phyloP scores from a whole-genome alignment of 2,329 filamentous ascomycete species.

The Fusarium armeniacum region DNA sequence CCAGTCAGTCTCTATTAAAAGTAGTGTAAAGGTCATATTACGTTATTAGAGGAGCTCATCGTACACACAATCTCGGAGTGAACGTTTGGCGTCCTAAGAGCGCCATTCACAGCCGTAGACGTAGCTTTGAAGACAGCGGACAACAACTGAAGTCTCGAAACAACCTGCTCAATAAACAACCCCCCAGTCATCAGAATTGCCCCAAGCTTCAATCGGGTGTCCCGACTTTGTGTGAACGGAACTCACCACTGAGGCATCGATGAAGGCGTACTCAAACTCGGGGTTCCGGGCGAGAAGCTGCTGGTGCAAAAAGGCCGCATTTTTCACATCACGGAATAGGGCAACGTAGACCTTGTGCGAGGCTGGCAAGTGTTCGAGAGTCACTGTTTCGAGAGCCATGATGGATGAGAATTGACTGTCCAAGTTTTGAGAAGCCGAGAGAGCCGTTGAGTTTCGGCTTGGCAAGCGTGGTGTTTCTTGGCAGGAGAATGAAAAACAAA shows the following conservation, averaged over 20 bases:
- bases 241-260: conserved; percentile 84
- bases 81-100: conserved; percentile 84
- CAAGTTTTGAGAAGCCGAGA: conserved; percentile 15
- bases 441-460: conserved; percentile 18
- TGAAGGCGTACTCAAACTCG: conserved; percentile 92
- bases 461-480: neutral
- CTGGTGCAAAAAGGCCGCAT: conserved; percentile 81
- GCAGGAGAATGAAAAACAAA: conserved; percentile 11
- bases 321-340: conserved; percentile 81
- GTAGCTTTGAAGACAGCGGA: conserved; percentile 84
- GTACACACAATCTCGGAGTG: conserved; percentile 90
- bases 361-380: conserved; percentile 80
- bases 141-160: conserved; percentile 80
- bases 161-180: conserved; percentile 63
- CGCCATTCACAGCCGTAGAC: conserved; percentile 70
- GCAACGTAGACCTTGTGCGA: conserved; percentile 78
- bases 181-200: conserved; percentile 21
- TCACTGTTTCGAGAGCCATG: conserved; percentile 74
- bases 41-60: conserved; percentile 86
- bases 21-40: conserved; percentile 52
- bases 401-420: neutral
- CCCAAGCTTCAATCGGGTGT: conserved; percentile 28
- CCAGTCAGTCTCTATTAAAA: conserved; percentile 22
- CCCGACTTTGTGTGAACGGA: conserved; percentile 17
- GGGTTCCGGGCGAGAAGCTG: conserved; percentile 88